Evolutionary conservation across 2,329 filamentous ascomycete species (phyloP), one percentile per base, ranked within the genome.

Genomic region (Penicillium sp.): DNA sequence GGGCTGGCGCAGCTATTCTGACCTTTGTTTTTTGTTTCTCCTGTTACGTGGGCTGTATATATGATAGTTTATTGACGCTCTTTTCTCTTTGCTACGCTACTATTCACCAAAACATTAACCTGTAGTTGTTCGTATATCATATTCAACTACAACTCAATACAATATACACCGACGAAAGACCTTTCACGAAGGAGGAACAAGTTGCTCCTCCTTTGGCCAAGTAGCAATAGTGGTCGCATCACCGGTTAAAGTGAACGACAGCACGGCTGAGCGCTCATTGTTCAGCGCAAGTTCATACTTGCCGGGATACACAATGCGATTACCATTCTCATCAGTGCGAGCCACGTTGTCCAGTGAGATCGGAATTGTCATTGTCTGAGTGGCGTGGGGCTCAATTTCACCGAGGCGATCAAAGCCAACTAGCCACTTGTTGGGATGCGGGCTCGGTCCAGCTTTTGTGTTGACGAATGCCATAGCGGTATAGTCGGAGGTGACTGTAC

Each of bases 391-490:
- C 16, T 67, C 53, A 54, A 71, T 44, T 2, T 50, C 64, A 1
- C 66, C 58, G 1, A 76, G 55, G 2, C 74, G 63, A 22, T 75
- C 69, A 47, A 73, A 77, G 0, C 72, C 73, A 4, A 76, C 72
- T 6, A 79, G 68, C 68, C 73, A 74, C 52, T 78, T 78, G 54
- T 71, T 74, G 2, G 77, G 76, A 31, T 72, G 68, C 0, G 77
- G 77, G 29, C 65, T 58, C 0, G 77, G 76, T 0, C 77, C 77
- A 5, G 74, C 70, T 0, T 66, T 71, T 11, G 72, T 72, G 46
- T 72, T 72, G 11, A 68, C 66, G 53, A 77, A 79, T 0, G 72
- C 61, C 58, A 79, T 70, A 0, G 70, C 73, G 0, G 74, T 72
- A 55, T 77, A 79, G 56, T 78, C 76, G 0, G 76, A 78, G 3